Evolutionary conservation across 2,329 filamentous ascomycete species (phyloP).

Genomic region (Didymella sp.): DNA sequence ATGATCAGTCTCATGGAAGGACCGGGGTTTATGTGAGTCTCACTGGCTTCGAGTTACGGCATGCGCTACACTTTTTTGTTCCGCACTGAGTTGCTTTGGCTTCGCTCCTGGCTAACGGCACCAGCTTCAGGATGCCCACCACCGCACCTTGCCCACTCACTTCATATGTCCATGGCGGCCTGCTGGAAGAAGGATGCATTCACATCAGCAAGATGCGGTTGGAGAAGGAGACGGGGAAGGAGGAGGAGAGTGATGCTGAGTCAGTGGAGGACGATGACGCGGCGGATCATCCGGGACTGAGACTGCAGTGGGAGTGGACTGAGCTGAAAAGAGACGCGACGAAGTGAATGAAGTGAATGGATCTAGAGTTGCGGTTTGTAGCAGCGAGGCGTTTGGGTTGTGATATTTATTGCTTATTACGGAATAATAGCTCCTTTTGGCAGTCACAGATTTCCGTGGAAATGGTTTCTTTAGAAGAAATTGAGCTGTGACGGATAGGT

Average conservation of each 20-base stretch:
- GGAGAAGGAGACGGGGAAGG: slow-evolving; percentile 2
- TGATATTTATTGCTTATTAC: slow-evolving; percentile 4
- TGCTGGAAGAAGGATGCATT: slow-evolving; percentile 29
- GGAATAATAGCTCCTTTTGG: neutral
- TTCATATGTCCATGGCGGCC: slow-evolving; percentile 20
- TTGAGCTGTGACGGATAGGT: neutral
- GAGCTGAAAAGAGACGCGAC: slow-evolving; percentile 8
- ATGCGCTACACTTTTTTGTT: too few relatives aligned
- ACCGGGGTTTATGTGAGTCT: slow-evolving; percentile 23
- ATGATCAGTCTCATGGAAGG: slow-evolving; percentile 22
- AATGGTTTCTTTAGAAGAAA: too few relatives aligned
- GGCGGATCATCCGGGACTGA: slow-evolving; percentile 22
- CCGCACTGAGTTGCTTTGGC: neutral
- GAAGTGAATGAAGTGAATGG: neutral
- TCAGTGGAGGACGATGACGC: slow-evolving; percentile 16
- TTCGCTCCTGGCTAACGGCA: neutral
- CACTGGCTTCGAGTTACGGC: too few relatives aligned
- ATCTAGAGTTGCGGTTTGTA: neutral
- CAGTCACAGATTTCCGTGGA: too few relatives aligned
- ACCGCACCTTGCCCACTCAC: slow-evolving; percentile 17
- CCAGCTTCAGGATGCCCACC: slow-evolving; percentile 22
- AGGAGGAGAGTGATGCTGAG: slow-evolving; percentile 17
- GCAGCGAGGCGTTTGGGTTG: slow-evolving; percentile 8
- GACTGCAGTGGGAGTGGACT: slow-evolving; percentile 26
- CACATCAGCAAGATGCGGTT: slow-evolving; percentile 17